Evolutionary conservation across 371 early-diverging fungal genomes (phyloP).

Genomic region (Mucor circinelloides): DNA sequence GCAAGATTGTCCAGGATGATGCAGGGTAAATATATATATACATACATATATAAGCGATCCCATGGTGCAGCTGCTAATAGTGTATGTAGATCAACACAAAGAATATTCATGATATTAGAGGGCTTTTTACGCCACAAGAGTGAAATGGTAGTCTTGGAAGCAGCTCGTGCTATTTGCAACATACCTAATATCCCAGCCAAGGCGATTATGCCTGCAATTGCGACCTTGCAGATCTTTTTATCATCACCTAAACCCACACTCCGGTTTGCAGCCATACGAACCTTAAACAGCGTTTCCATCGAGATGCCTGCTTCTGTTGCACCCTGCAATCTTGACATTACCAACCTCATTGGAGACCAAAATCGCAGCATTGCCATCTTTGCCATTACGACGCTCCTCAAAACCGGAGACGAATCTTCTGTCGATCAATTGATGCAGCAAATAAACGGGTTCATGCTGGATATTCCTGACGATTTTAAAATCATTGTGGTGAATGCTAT

Average conservation of each 20-base stretch:
- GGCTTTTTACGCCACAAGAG: slow-evolving; percentile 91
- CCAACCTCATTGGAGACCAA: slow-evolving; percentile 91
- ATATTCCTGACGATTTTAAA: slow-evolving; percentile 98
- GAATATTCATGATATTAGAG: slow-evolving; percentile 84
- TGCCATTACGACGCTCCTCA: slow-evolving; percentile 97
- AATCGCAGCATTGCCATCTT: slow-evolving; percentile 98
- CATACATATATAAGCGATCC: too few species aligned
- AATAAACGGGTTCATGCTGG: slow-evolving; percentile 94
- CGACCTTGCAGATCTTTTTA: slow-evolving; percentile 90
- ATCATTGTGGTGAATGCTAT: slow-evolving; percentile 97
- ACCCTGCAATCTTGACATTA: slow-evolving; percentile 97
- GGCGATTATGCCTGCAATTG: slow-evolving; percentile 90
- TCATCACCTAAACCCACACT: slow-evolving; percentile 90
- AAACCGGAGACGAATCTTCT: slow-evolving; percentile 97
- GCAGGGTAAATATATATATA: slow-evolving; percentile 53
- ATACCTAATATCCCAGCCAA: slow-evolving; percentile 79
- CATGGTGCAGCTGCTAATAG: slow-evolving; percentile 50
- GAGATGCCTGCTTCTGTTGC: slow-evolving; percentile 87
- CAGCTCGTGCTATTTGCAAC: slow-evolving; percentile 95
- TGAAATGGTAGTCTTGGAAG: slow-evolving; percentile 97
- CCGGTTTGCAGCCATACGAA: slow-evolving; percentile 96
- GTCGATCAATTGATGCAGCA: slow-evolving; percentile 98
- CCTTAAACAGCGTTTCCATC: slow-evolving; percentile 89
- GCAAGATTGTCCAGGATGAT: slow-evolving; percentile 93
- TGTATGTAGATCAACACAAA: slow-evolving; percentile 55